Conservation (phyloP, 768 basidiomycete species). For the Leccinum sublutescens region DNA sequence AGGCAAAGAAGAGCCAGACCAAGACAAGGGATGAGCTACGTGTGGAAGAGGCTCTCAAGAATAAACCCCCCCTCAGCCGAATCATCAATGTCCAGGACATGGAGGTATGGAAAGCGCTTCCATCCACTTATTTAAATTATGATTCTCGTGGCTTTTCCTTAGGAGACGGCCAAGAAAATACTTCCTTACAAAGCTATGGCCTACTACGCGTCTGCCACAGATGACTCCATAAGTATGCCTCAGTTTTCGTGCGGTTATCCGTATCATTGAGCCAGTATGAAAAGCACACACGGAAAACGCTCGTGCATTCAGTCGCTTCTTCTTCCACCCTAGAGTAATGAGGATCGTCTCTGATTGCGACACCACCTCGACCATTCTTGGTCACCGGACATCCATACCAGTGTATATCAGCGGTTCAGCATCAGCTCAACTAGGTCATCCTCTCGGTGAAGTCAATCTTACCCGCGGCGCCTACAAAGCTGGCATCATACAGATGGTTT, state of each 20-base stretch:
- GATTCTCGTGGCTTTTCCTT: neutral
- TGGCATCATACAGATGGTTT: slow-evolving; percentile 84
- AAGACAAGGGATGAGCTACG: slow-evolving; percentile 71
- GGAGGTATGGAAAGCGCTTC: slow-evolving; percentile 49
- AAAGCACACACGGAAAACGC: slow-evolving; percentile 66
- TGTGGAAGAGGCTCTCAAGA: slow-evolving; percentile 56
- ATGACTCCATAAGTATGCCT: slow-evolving; percentile 74
- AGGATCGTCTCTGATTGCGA: slow-evolving; percentile 60
- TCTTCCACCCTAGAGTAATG: slow-evolving; percentile 84
- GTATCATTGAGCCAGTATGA: slow-evolving; percentile 12
- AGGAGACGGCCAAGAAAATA: slow-evolving; percentile 71
- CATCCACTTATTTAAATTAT: neutral
- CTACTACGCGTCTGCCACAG: slow-evolving; percentile 84
- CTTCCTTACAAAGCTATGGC: slow-evolving; percentile 74
- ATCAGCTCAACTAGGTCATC: slow-evolving; percentile 81
- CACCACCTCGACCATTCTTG: slow-evolving; percentile 74
- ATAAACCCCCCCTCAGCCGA: slow-evolving; percentile 62
- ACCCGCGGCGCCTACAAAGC: slow-evolving; percentile 63
- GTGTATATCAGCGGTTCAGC: slow-evolving; percentile 84
- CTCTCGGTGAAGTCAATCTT: slow-evolving; percentile 84
- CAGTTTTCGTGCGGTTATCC: slow-evolving; percentile 5
- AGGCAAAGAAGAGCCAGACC: slow-evolving; percentile 39
- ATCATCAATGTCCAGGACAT: slow-evolving; percentile 80
- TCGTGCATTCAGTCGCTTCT: slow-evolving; percentile 78
- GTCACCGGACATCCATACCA: slow-evolving; percentile 69